These are phyloP conservation scores for Furcasterigmium sp. DNA, from an alignment of 2,329 filamentous ascomycete species.

Conservation along the genomic window DNA sequence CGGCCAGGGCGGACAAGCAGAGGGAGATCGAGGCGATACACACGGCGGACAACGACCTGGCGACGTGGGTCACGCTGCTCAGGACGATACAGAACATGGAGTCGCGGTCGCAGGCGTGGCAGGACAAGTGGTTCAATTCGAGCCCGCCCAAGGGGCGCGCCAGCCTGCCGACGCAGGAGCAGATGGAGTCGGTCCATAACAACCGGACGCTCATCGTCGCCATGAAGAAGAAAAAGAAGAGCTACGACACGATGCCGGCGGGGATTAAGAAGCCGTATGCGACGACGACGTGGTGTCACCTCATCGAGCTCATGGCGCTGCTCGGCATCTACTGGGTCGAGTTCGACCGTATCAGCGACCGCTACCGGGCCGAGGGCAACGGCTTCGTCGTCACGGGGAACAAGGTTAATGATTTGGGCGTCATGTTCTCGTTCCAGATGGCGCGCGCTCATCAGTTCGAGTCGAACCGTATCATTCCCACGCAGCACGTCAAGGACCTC, in stretches of 20 bases:
- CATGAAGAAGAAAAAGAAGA: constrained; percentile 38
- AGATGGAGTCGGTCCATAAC: constrained; percentile 6
- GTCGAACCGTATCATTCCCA: constrained; percentile 46
- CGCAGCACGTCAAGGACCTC: constrained; percentile 47
- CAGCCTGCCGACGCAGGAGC: neutral
- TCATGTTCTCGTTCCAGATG: constrained; percentile 49
- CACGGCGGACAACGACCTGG: constrained; percentile 51
- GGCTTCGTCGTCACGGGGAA: constrained; percentile 45
- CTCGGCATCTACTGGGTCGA: constrained; percentile 55
- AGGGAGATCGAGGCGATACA: constrained; percentile 28
- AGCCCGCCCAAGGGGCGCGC: constrained; percentile 3
- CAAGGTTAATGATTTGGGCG: constrained; percentile 41
- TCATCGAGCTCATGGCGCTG: constrained; percentile 48
- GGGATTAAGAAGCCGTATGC: constrained; percentile 43
- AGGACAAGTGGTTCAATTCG: constrained; percentile 12
- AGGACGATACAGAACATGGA: constrained; percentile 46
- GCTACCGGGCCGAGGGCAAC: constrained; percentile 51
- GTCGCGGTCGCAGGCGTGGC: constrained; percentile 40
- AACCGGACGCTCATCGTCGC: constrained; percentile 39
- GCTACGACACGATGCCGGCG: constrained; percentile 48
- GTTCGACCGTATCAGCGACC: constrained; percentile 45
- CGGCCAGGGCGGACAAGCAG: constrained; percentile 19
- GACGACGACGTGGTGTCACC: constrained; percentile 49
- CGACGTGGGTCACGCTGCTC: constrained; percentile 49
- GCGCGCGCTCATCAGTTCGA: constrained; percentile 43